Evolutionary conservation across 495 filamentous ascomycete genomes (phyloP).

Genomic region (Amorphotheca resinae): DNA sequence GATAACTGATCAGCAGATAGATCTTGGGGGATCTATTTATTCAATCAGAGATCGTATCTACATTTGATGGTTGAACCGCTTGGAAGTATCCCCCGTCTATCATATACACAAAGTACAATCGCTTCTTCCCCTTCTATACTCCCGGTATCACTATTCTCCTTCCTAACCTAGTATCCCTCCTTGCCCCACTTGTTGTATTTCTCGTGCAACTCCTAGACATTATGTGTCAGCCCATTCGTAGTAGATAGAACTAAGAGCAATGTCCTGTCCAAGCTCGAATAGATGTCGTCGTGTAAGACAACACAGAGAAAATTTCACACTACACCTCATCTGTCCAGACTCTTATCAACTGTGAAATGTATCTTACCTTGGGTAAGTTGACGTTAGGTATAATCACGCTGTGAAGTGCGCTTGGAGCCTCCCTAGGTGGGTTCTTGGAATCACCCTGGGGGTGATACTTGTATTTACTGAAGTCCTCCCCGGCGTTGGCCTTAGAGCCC

Average conservation of each 20-base stretch:
- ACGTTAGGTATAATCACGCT: constrained; percentile 87
- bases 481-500: constrained; percentile 34
- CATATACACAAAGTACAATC: constrained; percentile 11
- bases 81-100: neutral
- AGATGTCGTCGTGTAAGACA: too few relatives aligned
- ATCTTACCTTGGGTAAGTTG: constrained; percentile 71
- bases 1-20: too few relatives aligned
- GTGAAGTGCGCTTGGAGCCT: constrained; percentile 90
- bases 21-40: too few relatives aligned
- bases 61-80: neutral
- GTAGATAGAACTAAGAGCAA: too few relatives aligned
- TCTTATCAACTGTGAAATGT: too few relatives aligned
- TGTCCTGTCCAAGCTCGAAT: too few relatives aligned
- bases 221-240: constrained; percentile 19
- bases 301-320: too few relatives aligned
- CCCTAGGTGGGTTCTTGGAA: constrained; percentile 56
- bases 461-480: constrained; percentile 47
- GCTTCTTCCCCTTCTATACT: neutral
- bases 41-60: too few relatives aligned
- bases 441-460: constrained; percentile 86
- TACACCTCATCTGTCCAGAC: too few relatives aligned
- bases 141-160: neutral
- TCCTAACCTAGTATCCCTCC: constrained; percentile 43
- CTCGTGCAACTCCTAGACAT: constrained; percentile 67
- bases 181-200: constrained; percentile 98